A percentile compares a stretch with the other conserved stretches of the same genome.
phyloP scores from a whole-genome alignment of 2,329 filamentous ascomycete species.

The Penicillium sp. region DNA sequence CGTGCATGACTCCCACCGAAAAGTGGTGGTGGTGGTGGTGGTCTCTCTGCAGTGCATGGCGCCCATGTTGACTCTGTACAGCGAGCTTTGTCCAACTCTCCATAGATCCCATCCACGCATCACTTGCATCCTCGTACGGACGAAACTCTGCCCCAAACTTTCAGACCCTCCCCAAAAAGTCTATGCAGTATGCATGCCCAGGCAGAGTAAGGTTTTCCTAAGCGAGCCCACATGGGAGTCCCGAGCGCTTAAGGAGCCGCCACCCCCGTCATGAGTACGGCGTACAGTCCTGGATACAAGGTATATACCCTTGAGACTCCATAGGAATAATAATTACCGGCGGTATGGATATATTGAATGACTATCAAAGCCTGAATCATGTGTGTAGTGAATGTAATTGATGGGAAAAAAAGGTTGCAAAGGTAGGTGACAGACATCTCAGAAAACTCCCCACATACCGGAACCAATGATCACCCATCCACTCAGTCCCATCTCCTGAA shows the following conservation, averaged over 20 bases:
- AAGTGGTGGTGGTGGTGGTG: not conserved
- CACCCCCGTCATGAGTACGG: slow-evolving; percentile 6
- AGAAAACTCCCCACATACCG: not conserved
- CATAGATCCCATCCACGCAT: not conserved
- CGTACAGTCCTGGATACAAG: not conserved
- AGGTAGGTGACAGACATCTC: not conserved
- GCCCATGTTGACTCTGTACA: not conserved
- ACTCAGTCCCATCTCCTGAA: not conserved
- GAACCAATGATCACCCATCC: not conserved
- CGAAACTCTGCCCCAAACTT: not conserved
- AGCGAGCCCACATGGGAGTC: slow-evolving; percentile 24
- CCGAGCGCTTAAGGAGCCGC: slow-evolving; percentile 30
- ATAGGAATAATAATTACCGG: not conserved
- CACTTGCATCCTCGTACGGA: not conserved
- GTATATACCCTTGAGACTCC: not conserved
- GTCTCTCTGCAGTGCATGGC: not conserved
- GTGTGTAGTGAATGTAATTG: not conserved
- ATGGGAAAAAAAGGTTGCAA: not conserved
- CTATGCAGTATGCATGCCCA: slow-evolving; percentile 3
- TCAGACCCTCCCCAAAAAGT: not conserved
- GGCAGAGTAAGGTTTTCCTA: slow-evolving; percentile 21
- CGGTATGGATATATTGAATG: not conserved
- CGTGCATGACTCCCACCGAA: slow-evolving; percentile 1
- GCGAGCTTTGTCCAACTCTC: not conserved
- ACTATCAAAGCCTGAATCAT: not conserved